Evolutionary conservation across 1,284 basidiomycete genomes (phyloP).

Genomic region (Trichosporon inkin): DNA sequence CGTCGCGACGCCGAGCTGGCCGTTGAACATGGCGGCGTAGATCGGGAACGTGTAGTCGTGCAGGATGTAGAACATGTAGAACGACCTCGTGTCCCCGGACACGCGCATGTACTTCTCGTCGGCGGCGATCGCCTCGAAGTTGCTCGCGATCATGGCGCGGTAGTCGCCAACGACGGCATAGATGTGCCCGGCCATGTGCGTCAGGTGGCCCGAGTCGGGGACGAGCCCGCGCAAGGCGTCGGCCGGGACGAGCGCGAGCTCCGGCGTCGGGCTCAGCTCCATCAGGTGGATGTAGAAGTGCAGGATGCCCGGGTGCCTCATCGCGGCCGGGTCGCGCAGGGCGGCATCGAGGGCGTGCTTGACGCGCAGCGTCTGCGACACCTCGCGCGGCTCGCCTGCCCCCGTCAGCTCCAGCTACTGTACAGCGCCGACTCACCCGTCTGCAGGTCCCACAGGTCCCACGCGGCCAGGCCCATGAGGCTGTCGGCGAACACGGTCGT

Average conservation of each 20-base stretch:
- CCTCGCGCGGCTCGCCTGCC: slow-evolving; percentile 19
- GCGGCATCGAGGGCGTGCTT: slow-evolving; percentile 33
- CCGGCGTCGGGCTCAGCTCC: slow-evolving; percentile 40
- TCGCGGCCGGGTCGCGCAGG: slow-evolving; percentile 14
- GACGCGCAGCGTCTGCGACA: slow-evolving; percentile 28
- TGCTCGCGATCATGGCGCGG: slow-evolving; percentile 33
- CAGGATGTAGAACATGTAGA: slow-evolving; percentile 43
- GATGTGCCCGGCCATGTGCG: slow-evolving; percentile 46
- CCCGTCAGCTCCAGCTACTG: background rate
- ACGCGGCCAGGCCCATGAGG: slow-evolving; percentile 41
- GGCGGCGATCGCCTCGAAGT: slow-evolving; percentile 31
- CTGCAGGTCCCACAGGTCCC: slow-evolving; percentile 43
- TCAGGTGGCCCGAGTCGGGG: slow-evolving; percentile 42
- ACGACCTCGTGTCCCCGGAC: slow-evolving; percentile 19
- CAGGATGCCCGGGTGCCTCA: slow-evolving; percentile 37
- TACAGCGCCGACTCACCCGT: slow-evolving; percentile 29
- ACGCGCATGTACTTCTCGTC: slow-evolving; percentile 36
- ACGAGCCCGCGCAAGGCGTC: slow-evolving; percentile 34
- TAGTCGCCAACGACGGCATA: slow-evolving; percentile 45
- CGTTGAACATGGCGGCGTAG: slow-evolving; percentile 45
- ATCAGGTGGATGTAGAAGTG: slow-evolving; percentile 47
- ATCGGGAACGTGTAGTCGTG: slow-evolving; percentile 41
- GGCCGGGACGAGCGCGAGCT: slow-evolving; percentile 32
- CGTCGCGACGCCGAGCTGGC: slow-evolving; percentile 34
- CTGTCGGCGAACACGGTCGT: slow-evolving; percentile 39